Percentiles rank a stretch among this genome's conserved stretches.
Evolutionary conservation across 306 rosid species (phyloP).

Genomic region (Herpetospermum pedunculosum): DNA sequence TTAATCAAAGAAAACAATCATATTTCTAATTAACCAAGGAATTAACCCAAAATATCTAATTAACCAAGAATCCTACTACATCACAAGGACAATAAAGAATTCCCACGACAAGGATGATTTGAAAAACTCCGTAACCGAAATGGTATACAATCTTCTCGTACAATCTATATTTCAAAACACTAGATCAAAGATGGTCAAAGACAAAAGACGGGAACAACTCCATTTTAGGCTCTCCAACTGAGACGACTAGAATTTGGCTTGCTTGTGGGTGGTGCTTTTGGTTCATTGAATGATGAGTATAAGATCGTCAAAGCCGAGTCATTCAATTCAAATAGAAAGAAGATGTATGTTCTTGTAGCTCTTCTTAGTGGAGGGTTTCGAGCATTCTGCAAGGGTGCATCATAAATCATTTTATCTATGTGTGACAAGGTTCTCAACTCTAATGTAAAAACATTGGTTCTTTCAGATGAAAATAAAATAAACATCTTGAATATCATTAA

Average conservation of each 20-base stretch:
- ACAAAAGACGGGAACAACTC: constrained; percentile 38
- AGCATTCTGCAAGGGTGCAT: constrained; percentile 86
- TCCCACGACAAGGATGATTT: constrained; percentile 12
- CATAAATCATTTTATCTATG: constrained; percentile 46
- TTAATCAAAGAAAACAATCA: too few species aligned
- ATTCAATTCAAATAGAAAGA: constrained; percentile 61
- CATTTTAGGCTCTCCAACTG: constrained; percentile 72
- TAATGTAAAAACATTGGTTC: constrained; percentile 37
- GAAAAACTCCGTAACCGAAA: constrained; percentile 26
- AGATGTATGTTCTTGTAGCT: constrained; percentile 61
- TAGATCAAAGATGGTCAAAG: constrained; percentile 49
- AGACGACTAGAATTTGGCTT: constrained; percentile 57
- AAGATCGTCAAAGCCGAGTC: constrained; percentile 60
- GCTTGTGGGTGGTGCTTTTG: constrained; percentile 42
- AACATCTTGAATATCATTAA: constrained; percentile 38
- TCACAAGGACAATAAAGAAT: constrained; percentile 16
- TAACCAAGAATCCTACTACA: too few species aligned
- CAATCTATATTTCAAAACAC: constrained; percentile 81
- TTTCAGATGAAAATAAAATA: constrained; percentile 38
- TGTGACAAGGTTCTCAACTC: constrained; percentile 54
- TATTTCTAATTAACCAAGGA: too few species aligned
- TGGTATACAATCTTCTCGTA: constrained; percentile 33
- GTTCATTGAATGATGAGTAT: constrained; percentile 24
- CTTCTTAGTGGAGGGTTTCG: constrained; percentile 33
- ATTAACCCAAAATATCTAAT: too few species aligned